phyloP scores from a whole-genome alignment of 257 asterid genomes.

The Catharanthus roseus region DNA sequence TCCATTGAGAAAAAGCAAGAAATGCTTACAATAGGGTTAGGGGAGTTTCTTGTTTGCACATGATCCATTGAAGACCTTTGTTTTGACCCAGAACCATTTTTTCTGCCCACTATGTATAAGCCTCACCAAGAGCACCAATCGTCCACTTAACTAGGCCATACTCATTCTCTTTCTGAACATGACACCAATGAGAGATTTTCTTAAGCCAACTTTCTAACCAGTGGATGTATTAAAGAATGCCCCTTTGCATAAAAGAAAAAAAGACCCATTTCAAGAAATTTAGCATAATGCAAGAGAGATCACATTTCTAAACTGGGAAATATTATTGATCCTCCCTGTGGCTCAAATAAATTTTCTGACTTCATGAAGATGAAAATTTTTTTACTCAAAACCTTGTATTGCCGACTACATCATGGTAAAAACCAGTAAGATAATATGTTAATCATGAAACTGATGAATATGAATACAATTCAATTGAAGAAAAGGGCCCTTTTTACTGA shows the following conservation, averaged over 20 bases:
- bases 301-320: slow-evolving; percentile 56
- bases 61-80: slow-evolving; percentile 95
- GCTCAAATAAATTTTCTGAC: slow-evolving; percentile 65
- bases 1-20: background rate
- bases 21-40: slow-evolving; percentile 67
- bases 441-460: too few species aligned
- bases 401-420: too few species aligned
- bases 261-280: slow-evolving; percentile 11
- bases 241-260: background rate
- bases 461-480: background rate
- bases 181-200: background rate
- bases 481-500: slow-evolving; percentile 8
- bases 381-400: slow-evolving; percentile 63
- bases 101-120: slow-evolving; percentile 86
- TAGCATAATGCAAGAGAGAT: background rate
- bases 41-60: slow-evolving; percentile 97
- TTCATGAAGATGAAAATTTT: slow-evolving; percentile 65
- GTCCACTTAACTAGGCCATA: slow-evolving; percentile 91
- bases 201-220: background rate
- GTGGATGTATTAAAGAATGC: background rate
- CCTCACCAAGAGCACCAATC: slow-evolving; percentile 85
- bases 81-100: slow-evolving; percentile 72
- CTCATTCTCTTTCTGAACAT: slow-evolving; percentile 79
- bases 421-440: too few species aligned
- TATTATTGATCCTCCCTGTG: slow-evolving; percentile 93